Evolutionary conservation across 2,329 filamentous ascomycete genomes (phyloP).

Genomic region (Verticillium klebahnii): DNA sequence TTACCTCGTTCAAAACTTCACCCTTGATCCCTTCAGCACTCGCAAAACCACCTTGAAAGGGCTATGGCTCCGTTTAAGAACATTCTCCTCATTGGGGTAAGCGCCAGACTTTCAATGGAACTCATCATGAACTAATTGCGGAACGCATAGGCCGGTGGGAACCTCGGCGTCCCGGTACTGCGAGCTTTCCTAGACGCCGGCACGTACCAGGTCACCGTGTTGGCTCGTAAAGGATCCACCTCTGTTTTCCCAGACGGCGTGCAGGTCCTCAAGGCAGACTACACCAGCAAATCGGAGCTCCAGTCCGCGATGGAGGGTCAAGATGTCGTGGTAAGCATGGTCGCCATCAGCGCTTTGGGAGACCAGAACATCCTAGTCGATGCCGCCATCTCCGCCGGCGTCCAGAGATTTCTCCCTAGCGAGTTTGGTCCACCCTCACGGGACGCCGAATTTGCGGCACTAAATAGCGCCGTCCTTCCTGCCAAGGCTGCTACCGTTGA

Average conservation of each 20-base stretch:
- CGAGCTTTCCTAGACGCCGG: constrained; percentile 26
- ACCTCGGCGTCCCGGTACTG: constrained; percentile 32
- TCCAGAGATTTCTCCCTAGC: constrained; percentile 57
- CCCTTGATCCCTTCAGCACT: too few species aligned
- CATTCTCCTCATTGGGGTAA: too few species aligned
- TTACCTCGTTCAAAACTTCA: too few species aligned
- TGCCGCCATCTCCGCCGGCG: constrained; percentile 52
- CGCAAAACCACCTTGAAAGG: too few species aligned
- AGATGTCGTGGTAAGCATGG: constrained; percentile 45
- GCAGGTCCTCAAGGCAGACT: constrained; percentile 1
- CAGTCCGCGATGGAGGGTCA: constrained; percentile 37
- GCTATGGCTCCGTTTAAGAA: too few species aligned
- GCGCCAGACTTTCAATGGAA: too few species aligned
- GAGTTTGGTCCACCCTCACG: constrained; percentile 39
- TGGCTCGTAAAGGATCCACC: constrained; percentile 42
- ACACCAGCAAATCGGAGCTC: not conserved
- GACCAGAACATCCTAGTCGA: constrained; percentile 39
- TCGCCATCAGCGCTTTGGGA: constrained; percentile 31
- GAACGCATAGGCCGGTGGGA: constrained; percentile 28
- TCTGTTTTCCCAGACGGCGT: constrained; percentile 27
- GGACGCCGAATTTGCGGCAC: not conserved
- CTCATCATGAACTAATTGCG: too few species aligned
- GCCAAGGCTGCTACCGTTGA: not conserved
- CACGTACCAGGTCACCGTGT: constrained; percentile 46
- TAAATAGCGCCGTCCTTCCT: not conserved